Evolutionary conservation across 345 rosid genomes (phyloP).

Genomic region (Salix exigua): DNA sequence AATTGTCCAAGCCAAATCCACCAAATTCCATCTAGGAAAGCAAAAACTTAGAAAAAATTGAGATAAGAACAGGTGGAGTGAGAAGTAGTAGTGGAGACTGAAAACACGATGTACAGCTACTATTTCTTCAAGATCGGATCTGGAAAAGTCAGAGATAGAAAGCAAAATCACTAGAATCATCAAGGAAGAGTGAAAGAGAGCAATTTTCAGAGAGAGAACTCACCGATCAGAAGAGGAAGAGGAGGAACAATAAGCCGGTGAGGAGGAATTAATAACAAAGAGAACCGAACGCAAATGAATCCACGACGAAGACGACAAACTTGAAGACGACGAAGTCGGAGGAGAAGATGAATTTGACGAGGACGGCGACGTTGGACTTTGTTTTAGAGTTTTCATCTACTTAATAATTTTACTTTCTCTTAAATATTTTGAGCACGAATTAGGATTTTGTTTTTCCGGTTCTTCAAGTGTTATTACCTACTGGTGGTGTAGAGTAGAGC

Average conservation of each 20-base stretch:
- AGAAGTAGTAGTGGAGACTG: background rate
- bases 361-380: conserved; percentile 70
- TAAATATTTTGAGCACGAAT: background rate
- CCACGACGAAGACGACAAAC: conserved; percentile 66
- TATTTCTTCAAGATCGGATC: conserved; percentile 16
- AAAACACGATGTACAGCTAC: background rate
- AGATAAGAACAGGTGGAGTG: background rate
- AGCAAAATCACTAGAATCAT: background rate
- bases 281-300: conserved; percentile 85
- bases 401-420: background rate
- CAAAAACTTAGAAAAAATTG: background rate
- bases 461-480: conserved; percentile 26
- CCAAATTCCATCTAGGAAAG: background rate
- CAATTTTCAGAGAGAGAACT: conserved; percentile 17
- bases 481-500: conserved; percentile 40
- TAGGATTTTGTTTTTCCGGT: background rate
- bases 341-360: conserved; percentile 61
- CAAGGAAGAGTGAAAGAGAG: background rate
- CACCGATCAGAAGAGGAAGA: conserved; percentile 79
- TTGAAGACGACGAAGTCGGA: conserved; percentile 46
- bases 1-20: background rate
- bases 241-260: conserved; percentile 72
- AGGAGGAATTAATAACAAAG: conserved; percentile 69
- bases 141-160: background rate
- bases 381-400: conserved; percentile 82